Evolutionary conservation across 2,329 filamentous ascomycete genomes (phyloP).

Genomic region (Phialophora tarda): DNA sequence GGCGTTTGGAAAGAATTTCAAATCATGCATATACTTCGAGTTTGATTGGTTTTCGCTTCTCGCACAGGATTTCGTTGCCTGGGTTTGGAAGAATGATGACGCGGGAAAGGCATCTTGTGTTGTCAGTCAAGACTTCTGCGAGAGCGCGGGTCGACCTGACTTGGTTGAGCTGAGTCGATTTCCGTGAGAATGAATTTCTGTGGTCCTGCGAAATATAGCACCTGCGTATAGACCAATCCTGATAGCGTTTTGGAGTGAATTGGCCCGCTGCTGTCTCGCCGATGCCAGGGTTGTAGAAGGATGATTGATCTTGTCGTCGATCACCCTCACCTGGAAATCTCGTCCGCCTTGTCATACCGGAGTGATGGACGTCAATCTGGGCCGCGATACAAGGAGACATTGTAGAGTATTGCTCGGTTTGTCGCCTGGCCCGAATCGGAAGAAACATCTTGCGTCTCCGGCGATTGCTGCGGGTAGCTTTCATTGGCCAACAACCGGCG

Average conservation of each 20-base stretch:
- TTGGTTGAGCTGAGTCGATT: background rate
- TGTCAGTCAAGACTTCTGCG: background rate
- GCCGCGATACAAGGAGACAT: background rate
- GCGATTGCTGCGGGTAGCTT: background rate
- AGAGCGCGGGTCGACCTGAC: background rate
- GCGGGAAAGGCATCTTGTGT: background rate
- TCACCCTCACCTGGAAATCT: background rate
- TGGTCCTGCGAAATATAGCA: background rate
- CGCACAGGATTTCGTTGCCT: background rate
- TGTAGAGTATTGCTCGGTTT: background rate
- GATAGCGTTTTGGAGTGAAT: background rate
- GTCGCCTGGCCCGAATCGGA: background rate
- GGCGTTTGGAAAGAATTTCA: constrained; percentile 1
- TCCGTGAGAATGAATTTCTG: background rate
- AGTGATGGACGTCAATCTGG: background rate
- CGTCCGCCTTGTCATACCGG: background rate
- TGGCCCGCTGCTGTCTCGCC: background rate
- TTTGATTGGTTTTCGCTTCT: background rate
- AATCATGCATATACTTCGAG: background rate
- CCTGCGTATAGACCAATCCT: constrained; percentile 2
- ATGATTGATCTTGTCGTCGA: background rate
- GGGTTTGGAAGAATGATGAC: background rate
- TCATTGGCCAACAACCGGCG: constrained; percentile 1
- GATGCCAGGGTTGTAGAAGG: background rate
- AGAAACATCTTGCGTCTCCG: background rate